A percentile compares a stretch with the other conserved stretches of the same genome.
phyloP scores from a whole-genome alignment of 1,139 yeast species.

The Lodderomyces jiufengensis region DNA sequence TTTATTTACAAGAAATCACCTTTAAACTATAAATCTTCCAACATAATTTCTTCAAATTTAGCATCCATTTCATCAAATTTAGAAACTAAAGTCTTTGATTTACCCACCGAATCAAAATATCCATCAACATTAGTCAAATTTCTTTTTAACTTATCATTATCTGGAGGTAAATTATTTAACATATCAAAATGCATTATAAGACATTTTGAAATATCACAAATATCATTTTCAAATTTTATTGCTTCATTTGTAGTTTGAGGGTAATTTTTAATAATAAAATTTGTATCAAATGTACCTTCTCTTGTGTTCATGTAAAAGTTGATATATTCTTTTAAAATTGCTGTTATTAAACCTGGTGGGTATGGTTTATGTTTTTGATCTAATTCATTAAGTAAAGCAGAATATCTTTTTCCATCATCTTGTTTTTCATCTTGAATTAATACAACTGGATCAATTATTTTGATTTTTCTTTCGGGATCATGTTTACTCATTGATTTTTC shows the following conservation, averaged over 20 bases:
- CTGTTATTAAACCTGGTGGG: constrained; percentile 59
- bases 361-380: constrained; percentile 30
- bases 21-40: constrained; percentile 20
- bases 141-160: constrained; percentile 28
- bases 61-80: constrained; percentile 24
- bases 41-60: constrained; percentile 21
- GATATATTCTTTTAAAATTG: constrained; percentile 49
- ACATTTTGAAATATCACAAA: constrained; percentile 43
- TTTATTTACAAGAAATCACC: background rate
- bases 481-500: constrained; percentile 16
- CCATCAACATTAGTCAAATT: constrained; percentile 43
- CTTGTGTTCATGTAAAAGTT: constrained; percentile 36
- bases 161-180: constrained; percentile 21
- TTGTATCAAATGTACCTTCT: constrained; percentile 41
- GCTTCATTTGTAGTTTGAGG: constrained; percentile 62
- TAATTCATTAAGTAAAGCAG: constrained; percentile 40
- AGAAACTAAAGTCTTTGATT: constrained; percentile 25
- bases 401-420: constrained; percentile 41
- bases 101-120: constrained; percentile 59
- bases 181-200: constrained; percentile 33
- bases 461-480: constrained; percentile 31
- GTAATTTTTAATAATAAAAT: constrained; percentile 48
- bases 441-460: constrained; percentile 44
- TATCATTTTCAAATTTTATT: constrained; percentile 56
- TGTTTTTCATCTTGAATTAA: constrained; percentile 42